Evolutionary conservation across 257 asterid species (phyloP).

Genomic region (Gynochthodes officinalis): DNA sequence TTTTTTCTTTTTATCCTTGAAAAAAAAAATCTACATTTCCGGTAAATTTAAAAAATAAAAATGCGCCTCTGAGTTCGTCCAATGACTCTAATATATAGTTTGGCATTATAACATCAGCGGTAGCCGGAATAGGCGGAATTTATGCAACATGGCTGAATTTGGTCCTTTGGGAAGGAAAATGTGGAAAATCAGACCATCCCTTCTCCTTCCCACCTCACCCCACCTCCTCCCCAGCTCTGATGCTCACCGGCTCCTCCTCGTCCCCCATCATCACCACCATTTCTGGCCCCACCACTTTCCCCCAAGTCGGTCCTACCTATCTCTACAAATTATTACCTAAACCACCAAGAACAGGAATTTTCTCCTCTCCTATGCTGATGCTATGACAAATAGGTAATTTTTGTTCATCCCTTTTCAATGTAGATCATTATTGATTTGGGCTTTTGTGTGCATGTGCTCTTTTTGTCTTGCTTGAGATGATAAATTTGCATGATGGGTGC

Average conservation of each 20-base stretch:
- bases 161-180: conserved; percentile 12
- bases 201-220: conserved; percentile 8
- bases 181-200: neutral
- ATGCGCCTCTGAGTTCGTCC: no score
- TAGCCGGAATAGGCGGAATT: conserved; percentile 34
- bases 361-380: conserved; percentile 32
- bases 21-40: no score
- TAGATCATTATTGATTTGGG: neutral
- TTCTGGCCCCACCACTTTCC: conserved; percentile 20
- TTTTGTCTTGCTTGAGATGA: conserved; percentile 3
- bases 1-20: no score
- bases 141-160: conserved; percentile 44
- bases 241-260: conserved; percentile 12
- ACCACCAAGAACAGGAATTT: conserved; percentile 28
- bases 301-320: conserved; percentile 26
- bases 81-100: no score
- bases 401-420: conserved; percentile 8
- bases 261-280: conserved; percentile 7
- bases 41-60: no score
- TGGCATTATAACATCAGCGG: no score
- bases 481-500: conserved; percentile 4
- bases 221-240: conserved; percentile 14
- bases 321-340: neutral
- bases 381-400: conserved; percentile 34
- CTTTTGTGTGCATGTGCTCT: conserved; percentile 14